Evolutionary conservation across 2,329 filamentous ascomycete species (phyloP).

Genomic region (Helotiales sp.): DNA sequence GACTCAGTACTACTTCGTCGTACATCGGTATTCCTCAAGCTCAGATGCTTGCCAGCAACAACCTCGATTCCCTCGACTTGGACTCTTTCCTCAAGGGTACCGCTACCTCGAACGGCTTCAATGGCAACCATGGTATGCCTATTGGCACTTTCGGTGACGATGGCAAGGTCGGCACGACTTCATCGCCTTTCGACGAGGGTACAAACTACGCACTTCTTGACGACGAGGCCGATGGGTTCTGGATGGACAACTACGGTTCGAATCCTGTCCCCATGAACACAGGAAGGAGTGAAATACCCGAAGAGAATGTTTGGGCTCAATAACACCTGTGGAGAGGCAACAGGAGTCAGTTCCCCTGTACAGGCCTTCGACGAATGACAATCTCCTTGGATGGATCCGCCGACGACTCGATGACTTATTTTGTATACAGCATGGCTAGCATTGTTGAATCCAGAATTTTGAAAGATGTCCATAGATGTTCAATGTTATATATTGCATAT

Average conservation of each 20-base stretch:
- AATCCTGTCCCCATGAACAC: conserved; percentile 21
- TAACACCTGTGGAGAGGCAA: conserved; percentile 37
- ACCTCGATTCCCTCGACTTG: conserved; percentile 53
- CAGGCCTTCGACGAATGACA: conserved; percentile 34
- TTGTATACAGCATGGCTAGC: conserved; percentile 21
- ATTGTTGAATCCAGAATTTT: conserved; percentile 10
- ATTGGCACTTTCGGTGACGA: conserved; percentile 21
- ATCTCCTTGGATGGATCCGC: conserved; percentile 26
- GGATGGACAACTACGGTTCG: conserved; percentile 41
- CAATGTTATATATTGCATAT: conserved; percentile 24
- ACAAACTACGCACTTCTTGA: conserved; percentile 39
- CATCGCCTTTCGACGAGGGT: conserved; percentile 40
- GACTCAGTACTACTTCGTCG: conserved; percentile 49
- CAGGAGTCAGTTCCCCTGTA: too few species aligned
- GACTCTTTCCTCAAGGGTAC: conserved; percentile 52
- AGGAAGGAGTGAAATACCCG: conserved; percentile 22
- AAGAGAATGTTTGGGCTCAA: conserved; percentile 35
- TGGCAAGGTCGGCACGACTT: conserved; percentile 45
- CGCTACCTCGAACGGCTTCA: conserved; percentile 18
- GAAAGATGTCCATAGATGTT: conserved; percentile 28
- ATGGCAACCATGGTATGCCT: conserved; percentile 24
- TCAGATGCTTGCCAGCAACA: conserved; percentile 45
- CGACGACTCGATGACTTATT: conserved; percentile 29
- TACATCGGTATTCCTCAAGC: conserved; percentile 48
- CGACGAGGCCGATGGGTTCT: conserved; percentile 46